Conservation (phyloP, 2,329 filamentous ascomycete genomes). For the Westerdykella ornata region DNA sequence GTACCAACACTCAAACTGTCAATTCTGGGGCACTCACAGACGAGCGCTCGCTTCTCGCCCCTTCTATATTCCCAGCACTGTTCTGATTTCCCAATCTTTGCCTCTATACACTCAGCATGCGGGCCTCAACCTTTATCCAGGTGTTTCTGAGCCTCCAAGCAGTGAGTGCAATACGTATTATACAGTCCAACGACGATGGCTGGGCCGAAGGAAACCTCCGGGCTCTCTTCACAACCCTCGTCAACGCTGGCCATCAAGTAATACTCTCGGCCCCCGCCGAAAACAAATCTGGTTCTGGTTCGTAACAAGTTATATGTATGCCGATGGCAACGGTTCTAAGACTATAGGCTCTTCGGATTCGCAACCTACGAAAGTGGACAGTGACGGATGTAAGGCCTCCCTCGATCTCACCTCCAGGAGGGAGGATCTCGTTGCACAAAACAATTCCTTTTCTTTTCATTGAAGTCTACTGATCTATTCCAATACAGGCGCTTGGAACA, state of each 20-base stretch:
- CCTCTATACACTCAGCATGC: no score
- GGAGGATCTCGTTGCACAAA: no score
- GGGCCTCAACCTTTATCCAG: no score
- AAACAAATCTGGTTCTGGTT: slow-evolving; percentile 58
- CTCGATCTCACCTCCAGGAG: no score
- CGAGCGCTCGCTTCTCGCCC: no score
- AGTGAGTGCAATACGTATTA: slow-evolving; percentile 33
- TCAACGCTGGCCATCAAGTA: slow-evolving; percentile 51
- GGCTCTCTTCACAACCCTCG: slow-evolving; percentile 52
- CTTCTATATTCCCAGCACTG: no score
- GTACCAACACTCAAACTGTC: no score
- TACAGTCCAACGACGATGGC: slow-evolving; percentile 66
- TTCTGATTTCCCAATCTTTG: no score
- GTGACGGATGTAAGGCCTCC: slow-evolving; percentile 42
- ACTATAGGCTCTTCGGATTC: slow-evolving; percentile 47
- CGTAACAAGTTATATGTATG: slow-evolving; percentile 4
- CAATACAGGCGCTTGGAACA: slow-evolving; percentile 48
- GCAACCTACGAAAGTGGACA: slow-evolving; percentile 44
- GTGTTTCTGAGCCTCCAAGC: not conserved
- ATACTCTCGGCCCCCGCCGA: slow-evolving; percentile 61
- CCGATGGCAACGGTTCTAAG: slow-evolving; percentile 4
- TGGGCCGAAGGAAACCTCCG: slow-evolving; percentile 66
- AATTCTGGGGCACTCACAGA: no score
- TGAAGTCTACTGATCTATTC: no score
- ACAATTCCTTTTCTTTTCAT: no score